Evolutionary conservation across 352 stramenopile genomes (phyloP), one percentile per base, ranked within the genome.

Genomic region (Thalassiosira oceanica): DNA sequence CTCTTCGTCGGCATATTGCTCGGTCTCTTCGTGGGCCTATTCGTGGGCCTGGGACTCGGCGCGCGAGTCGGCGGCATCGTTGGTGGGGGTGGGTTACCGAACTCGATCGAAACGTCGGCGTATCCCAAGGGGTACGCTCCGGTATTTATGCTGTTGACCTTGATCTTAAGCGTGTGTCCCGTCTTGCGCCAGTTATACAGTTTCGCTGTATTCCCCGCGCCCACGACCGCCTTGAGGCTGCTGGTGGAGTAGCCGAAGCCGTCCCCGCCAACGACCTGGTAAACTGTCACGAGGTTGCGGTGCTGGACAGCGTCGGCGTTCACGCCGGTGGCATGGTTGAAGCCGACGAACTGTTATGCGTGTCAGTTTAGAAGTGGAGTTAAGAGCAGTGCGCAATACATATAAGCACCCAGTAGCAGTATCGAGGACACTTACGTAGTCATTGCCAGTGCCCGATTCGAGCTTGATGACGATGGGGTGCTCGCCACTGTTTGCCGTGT

Each of bases 261-360:
- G 26, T 55, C 24, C 16, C 36, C 41, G 3, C 11, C 50, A 2
- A 48, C 11, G 18, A 60, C 61, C 29, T 61, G 21, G 29, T 42
- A 20, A 16, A 71, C 15, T 1, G 48, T 71, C 4, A 71, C 49
- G 20, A 43, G 29, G 33, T 71, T 21, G n/a, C 18, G 20, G 16
- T 26, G 49, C 15, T 49, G 21, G 7, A 31, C 29, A 20, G 49
- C 57, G 16, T 71, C 48, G 7, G 27, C 41, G 49, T 71, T 61
- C 8, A 28, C 33, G n/a, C 52, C 35, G 11, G 35, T 52, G 7
- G 29, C 43, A 13, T 45, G 44, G 41, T 72, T 72, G 52, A 72
- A 72, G 2, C 61, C 61, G 7, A 72, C 13, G 27, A 52, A 72
- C n/a, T n/a, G n/a, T n/a, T n/a, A n/a, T n/a, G n/a, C n/a, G n/a